Conservation (phyloP, 1,139 yeast species). For the Diutina ranongensis region DNA sequence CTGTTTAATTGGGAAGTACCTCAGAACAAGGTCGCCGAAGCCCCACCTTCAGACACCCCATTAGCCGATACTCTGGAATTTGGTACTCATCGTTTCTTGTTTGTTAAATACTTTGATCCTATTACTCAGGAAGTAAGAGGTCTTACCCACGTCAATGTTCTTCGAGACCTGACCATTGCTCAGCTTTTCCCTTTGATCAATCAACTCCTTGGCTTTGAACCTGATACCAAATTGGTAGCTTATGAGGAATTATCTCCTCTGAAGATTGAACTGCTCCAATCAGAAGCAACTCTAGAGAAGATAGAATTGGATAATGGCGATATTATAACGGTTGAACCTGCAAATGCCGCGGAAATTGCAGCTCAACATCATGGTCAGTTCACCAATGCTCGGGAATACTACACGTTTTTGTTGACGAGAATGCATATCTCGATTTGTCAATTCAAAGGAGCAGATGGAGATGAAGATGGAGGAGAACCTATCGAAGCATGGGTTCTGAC, state of each 20-base stretch:
- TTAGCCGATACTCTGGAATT: background rate
- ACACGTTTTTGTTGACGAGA: conserved; percentile 55
- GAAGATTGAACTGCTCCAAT: conserved; percentile 41
- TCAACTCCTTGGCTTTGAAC: conserved; percentile 32
- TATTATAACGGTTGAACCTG: conserved; percentile 36
- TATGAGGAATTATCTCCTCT: conserved; percentile 66
- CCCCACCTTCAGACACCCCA: background rate
- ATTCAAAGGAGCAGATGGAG: conserved; percentile 25
- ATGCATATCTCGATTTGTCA: conserved; percentile 48
- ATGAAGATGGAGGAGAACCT: background rate
- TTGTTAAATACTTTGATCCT: conserved; percentile 63
- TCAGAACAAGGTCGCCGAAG: conserved; percentile 8
- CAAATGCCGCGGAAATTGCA: conserved; percentile 12
- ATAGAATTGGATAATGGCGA: conserved; percentile 74
- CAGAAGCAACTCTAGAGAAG: conserved; percentile 38
- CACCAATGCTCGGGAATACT: conserved; percentile 38
- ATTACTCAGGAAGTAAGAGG: conserved; percentile 45
- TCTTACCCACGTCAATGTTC: conserved; percentile 48
- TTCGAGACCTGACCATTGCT: conserved; percentile 36
- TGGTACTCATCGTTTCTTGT: conserved; percentile 31
- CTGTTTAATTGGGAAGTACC: conserved; percentile 15
- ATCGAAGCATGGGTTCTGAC: conserved; percentile 2
- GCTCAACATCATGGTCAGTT: conserved; percentile 9
- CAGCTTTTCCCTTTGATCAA: conserved; percentile 33
- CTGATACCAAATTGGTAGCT: conserved; percentile 27